Conservation (phyloP, 305 asterid genomes). For the Coffea humblotiana region DNA sequence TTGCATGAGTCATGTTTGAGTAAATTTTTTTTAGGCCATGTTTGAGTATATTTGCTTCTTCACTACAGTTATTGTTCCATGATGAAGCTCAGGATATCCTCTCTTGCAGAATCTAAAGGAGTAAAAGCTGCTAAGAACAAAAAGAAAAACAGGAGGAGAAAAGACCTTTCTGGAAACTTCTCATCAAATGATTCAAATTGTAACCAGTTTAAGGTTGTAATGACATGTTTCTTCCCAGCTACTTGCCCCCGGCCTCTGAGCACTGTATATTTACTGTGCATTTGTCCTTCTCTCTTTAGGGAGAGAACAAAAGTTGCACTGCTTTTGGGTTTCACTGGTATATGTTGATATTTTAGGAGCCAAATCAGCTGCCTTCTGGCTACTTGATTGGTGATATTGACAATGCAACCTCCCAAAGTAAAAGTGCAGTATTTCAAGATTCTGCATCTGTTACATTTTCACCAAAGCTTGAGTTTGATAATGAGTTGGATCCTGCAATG, state of each 20-base stretch:
- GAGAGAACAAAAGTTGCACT: background rate
- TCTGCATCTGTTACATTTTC: slow-evolving; percentile 29
- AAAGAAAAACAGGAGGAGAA: slow-evolving; percentile 42
- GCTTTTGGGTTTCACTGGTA: slow-evolving; percentile 7
- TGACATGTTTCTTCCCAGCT: background rate
- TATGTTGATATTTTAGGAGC: slow-evolving; percentile 22
- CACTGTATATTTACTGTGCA: background rate
- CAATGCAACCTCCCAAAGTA: slow-evolving; percentile 29
- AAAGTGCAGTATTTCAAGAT: slow-evolving; percentile 22
- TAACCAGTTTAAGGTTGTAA: slow-evolving; percentile 30
- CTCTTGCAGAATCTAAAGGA: slow-evolving; percentile 39
- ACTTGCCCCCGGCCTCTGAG: background rate
- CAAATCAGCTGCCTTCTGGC: slow-evolving; percentile 25
- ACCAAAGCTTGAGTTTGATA: slow-evolving; percentile 37
- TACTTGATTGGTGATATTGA: slow-evolving; percentile 20
- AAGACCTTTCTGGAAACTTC: slow-evolving; percentile 26
- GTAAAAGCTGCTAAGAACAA: slow-evolving; percentile 35
- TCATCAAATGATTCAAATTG: slow-evolving; percentile 30
- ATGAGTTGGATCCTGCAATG: slow-evolving; percentile 52
- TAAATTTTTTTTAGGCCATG: background rate
- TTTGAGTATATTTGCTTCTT: background rate
- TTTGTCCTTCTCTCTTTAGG: slow-evolving; percentile 2
- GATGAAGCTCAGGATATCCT: slow-evolving; percentile 4
- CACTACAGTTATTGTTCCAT: background rate
- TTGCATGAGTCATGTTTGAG: background rate